A percentile compares a stretch with the other conserved stretches of the same genome.
Conservation (phyloP, 495 filamentous ascomycete genomes). For the Friedmanniomyces endolithicus region DNA sequence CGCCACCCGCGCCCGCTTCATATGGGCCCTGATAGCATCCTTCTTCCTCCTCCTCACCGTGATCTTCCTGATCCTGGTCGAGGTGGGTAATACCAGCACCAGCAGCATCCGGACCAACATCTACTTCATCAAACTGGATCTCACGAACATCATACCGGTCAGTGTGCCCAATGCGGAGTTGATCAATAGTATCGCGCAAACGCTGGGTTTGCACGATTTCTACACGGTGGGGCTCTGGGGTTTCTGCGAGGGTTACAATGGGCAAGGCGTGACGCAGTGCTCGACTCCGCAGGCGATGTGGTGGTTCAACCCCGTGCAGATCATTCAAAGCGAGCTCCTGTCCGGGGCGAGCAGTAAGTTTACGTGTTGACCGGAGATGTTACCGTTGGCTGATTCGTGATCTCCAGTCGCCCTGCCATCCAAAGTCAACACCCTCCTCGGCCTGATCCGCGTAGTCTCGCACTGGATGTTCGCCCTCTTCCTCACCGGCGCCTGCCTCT, state of each 20-base stretch:
- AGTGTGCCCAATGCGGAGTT: slow-evolving; percentile 61
- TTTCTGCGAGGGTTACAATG: slow-evolving; percentile 74
- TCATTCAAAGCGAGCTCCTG: slow-evolving; percentile 64
- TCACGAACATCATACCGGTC: slow-evolving; percentile 69
- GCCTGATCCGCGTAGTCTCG: slow-evolving; percentile 62
- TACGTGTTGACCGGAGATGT: neutral
- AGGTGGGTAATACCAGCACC: slow-evolving; percentile 56
- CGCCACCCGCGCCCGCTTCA: slow-evolving; percentile 44
- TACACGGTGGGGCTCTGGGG: slow-evolving; percentile 87
- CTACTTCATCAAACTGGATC: slow-evolving; percentile 73
- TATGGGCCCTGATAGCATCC: slow-evolving; percentile 46
- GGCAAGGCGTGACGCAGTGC: slow-evolving; percentile 61
- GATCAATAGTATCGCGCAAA: slow-evolving; percentile 80
- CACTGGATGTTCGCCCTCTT: slow-evolving; percentile 89
- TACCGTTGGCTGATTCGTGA: neutral
- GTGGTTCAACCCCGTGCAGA: slow-evolving; percentile 81
- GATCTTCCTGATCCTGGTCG: slow-evolving; percentile 65
- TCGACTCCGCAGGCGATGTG: slow-evolving; percentile 56
- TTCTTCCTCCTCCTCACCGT: slow-evolving; percentile 59
- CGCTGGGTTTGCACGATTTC: slow-evolving; percentile 82
- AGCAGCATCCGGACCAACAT: slow-evolving; percentile 49
- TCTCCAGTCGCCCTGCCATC: slow-evolving; percentile 59
- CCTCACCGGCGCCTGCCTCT: slow-evolving; percentile 53
- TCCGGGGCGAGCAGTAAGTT: slow-evolving; percentile 61
- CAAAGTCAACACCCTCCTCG: slow-evolving; percentile 55